A percentile compares a stretch with the other conserved stretches of the same genome.
Evolutionary conservation across 345 rosid species (phyloP).

Genomic region (Gossypium australe): DNA sequence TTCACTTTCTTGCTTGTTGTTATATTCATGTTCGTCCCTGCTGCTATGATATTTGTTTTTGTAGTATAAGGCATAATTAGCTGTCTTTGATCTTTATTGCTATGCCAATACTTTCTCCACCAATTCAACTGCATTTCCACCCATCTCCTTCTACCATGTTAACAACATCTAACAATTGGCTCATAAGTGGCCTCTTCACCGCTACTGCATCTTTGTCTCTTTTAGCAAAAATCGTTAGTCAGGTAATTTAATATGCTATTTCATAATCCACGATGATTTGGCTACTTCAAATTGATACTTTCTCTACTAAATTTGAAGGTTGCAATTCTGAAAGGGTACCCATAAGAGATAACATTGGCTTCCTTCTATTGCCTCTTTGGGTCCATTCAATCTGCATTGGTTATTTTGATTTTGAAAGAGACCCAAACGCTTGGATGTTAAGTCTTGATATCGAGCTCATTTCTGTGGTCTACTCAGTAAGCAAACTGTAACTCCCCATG

Average conservation of each 20-base stretch:
- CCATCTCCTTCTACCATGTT: not conserved
- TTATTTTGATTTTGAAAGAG: slow-evolving; percentile 35
- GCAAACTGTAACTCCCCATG: not conserved
- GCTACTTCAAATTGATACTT: not conserved
- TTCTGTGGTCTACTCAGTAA: slow-evolving; percentile 36
- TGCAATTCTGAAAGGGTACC: slow-evolving; percentile 36
- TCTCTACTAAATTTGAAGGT: slow-evolving; percentile 27
- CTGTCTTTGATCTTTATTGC: not conserved
- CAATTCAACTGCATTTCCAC: not conserved
- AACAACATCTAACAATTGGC: slow-evolving; percentile 27
- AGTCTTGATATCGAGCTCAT: slow-evolving; percentile 31
- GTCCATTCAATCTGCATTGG: slow-evolving; percentile 34
- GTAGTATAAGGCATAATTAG: not conserved
- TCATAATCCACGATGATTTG: not conserved
- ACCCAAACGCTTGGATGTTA: slow-evolving; percentile 44
- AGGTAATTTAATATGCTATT: slow-evolving; percentile 26
- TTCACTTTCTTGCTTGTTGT: slow-evolving; percentile 53
- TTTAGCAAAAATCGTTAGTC: slow-evolving; percentile 25
- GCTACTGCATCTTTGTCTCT: slow-evolving; percentile 23
- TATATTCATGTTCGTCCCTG: slow-evolving; percentile 38
- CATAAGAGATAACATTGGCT: slow-evolving; percentile 37
- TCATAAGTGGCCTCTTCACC: slow-evolving; percentile 41
- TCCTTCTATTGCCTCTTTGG: slow-evolving; percentile 29
- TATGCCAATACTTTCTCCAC: slow-evolving; percentile 12
- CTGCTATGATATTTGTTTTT: not conserved